Base-by-base conservation (phyloP, 768 basidiomycete genomes). In the Crepidotus variabilis region DNA sequence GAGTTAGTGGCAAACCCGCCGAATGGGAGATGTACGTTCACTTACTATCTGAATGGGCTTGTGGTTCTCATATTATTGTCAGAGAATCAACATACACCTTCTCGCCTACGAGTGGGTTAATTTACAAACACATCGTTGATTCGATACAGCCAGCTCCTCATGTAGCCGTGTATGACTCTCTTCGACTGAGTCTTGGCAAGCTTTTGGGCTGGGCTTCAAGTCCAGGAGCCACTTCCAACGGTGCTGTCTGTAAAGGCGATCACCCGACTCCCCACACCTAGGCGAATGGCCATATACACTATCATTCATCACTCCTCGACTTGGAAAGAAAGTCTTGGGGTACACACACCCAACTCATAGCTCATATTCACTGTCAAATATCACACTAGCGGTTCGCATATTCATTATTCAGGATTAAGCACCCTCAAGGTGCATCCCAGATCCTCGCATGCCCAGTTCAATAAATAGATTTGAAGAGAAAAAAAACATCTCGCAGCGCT, bases 61-160 rank as follows among this genome's bases (percentile, higher is more conserved):
- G 35, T 14, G 20, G 11, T 21, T 48, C 55, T 55, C 48, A 49
- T 10, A 16, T 16, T 39, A 0, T 5, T 22, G n/a, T 47, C 16
- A 90, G 89, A 39, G 77, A 83, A 63, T 88, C 84, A 50, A 88
- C 85, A 23, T 92, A 93, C 68, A 72, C 74, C 0, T 91, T 92
- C 67, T 90, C 88, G 1, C 86, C 88, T 0, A 52, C 70, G 21
- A 80, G 81, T 0, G 90, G 87, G 5, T 77, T 85, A 43, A 84
- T 93, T 54, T 69, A 82, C 49, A 62, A 75, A 49, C 90, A 93
- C 64, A 74, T 74, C 48, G 74, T 93, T 50, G 81, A 92, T 65
- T 86, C 85, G n/a, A 91, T 92, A 48, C 80, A 85, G 47, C 90
- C 90, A 0, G 85, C 86, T 1, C 90, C 90, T 2, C 87, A 89